phyloP scores from a whole-genome alignment of 2,329 filamentous ascomycete species.

The Cercospora zeae-maydis region DNA sequence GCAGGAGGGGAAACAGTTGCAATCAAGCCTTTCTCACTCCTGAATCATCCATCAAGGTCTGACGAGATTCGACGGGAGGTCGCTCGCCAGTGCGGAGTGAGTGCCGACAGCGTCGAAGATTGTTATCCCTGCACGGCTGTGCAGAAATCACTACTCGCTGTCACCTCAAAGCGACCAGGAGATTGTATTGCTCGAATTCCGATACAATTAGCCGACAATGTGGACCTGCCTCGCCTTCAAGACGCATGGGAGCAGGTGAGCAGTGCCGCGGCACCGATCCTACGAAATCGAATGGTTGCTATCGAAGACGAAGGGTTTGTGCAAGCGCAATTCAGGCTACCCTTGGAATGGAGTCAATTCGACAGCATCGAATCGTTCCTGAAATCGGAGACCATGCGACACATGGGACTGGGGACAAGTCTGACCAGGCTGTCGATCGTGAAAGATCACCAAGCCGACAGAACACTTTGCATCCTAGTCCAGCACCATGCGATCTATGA shows the following conservation, averaged over 20 bases:
- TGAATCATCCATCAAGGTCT: neutral
- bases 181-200: slow-evolving; percentile 49
- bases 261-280: neutral
- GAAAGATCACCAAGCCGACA: neutral
- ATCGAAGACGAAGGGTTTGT: slow-evolving; percentile 8
- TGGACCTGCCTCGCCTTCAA: slow-evolving; percentile 36
- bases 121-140: slow-evolving; percentile 45
- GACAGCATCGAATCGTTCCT: neutral
- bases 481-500: slow-evolving; percentile 43
- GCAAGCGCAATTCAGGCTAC: slow-evolving; percentile 26
- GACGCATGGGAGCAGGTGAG: slow-evolving; percentile 29
- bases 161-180: slow-evolving; percentile 51
- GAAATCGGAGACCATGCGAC: neutral
- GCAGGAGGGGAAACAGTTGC: neutral
- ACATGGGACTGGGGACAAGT: slow-evolving; percentile 6
- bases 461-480: slow-evolving; percentile 3
- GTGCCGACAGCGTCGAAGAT: slow-evolving; percentile 42
- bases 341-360: slow-evolving; percentile 7
- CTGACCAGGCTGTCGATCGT: slow-evolving; percentile 7
- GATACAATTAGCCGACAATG: slow-evolving; percentile 16
- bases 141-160: slow-evolving; percentile 44
- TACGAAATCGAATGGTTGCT: slow-evolving; percentile 4
- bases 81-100: slow-evolving; percentile 12
- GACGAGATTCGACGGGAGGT: neutral
- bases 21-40: slow-evolving; percentile 1